A percentile compares a stretch with the other conserved stretches of the same genome.
phyloP scores from a whole-genome alignment of 108 stramenopile species.

The Schizochytrium sp. region DNA sequence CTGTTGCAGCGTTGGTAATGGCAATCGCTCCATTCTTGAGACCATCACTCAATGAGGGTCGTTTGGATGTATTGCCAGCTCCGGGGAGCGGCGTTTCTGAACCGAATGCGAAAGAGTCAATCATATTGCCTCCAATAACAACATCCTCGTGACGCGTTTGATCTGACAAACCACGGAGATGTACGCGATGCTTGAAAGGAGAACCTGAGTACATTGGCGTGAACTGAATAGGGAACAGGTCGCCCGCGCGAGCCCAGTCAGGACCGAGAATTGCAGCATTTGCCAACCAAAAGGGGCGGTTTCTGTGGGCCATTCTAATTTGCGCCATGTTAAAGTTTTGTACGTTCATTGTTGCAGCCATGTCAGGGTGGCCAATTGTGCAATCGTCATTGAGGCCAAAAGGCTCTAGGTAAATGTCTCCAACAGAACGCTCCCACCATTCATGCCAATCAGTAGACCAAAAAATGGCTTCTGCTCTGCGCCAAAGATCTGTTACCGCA shows the following conservation, averaged over 20 bases:
- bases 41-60: not conserved
- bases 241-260: constrained; percentile 2
- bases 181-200: not conserved
- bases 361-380: constrained; percentile 27
- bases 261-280: constrained; percentile 52
- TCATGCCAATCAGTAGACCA: constrained; percentile 42
- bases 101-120: constrained; percentile 54
- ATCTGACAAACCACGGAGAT: constrained; percentile 11
- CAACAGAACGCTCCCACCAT: constrained; percentile 58
- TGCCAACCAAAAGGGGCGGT: constrained; percentile 54
- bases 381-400: constrained; percentile 57
- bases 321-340: not conserved
- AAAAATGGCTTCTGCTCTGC: not conserved
- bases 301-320: not conserved
- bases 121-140: constrained; percentile 27
- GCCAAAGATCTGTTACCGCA: constrained; percentile 13
- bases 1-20: not conserved
- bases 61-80: not conserved
- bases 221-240: constrained; percentile 48
- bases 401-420: constrained; percentile 52
- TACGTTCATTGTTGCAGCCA: not conserved
- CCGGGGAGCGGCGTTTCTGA: not conserved
- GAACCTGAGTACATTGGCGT: constrained; percentile 54
- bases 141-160: constrained; percentile 40
- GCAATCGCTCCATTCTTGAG: not conserved